Evolutionary conservation across 1,284 basidiomycete genomes (phyloP), one percentile per base, ranked within the genome.

Genomic region (Trametes versicolor): DNA sequence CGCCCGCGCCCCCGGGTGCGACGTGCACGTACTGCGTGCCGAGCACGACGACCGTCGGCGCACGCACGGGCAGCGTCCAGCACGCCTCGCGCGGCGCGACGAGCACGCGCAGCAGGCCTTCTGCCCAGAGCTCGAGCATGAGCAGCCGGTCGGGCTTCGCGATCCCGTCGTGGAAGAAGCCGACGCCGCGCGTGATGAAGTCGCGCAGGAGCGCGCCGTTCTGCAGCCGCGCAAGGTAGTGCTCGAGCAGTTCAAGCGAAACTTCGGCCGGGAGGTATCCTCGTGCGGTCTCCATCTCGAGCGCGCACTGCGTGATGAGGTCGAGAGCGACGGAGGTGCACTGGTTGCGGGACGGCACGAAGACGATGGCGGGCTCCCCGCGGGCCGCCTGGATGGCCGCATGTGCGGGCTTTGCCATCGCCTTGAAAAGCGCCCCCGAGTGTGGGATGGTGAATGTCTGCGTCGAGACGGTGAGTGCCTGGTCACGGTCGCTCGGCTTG

Each of bases 391-490:
- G 79, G 66, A 93, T 87, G 36, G 85, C 88, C 15, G 87, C 79
- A 75, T 97, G 95, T 0, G 92, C 90, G 5, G 98, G 96, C 76
- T 97, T 98, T 54, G 93, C 86, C 92, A 99, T 98, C 1, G 91
- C 86, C 73, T 97, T 97, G 79, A 97, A 92, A 32, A 99, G 82
- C 0, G 93, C 90, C 0, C 91, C 85, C 4, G 96, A 97, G 73
- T 97, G 91, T 0, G 95, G 88, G 60, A 96, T 91, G 32, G 91
- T 92, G 79, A 98, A 98, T 0, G 94, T 86, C 66, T 94, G 90
- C 25, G 91, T 85, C 17, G 84, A 84, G 13, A 90, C 85, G 4
- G 83, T 81, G 21, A 99, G 81, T 0, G 94, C 86, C 69, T 95
- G 92, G 61, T 96, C 94, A 37, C 96, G 89, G 72, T 96, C 92